phyloP scores from a whole-genome alignment of 371 early-diverging fungal species.

The Mortierella sp. region DNA sequence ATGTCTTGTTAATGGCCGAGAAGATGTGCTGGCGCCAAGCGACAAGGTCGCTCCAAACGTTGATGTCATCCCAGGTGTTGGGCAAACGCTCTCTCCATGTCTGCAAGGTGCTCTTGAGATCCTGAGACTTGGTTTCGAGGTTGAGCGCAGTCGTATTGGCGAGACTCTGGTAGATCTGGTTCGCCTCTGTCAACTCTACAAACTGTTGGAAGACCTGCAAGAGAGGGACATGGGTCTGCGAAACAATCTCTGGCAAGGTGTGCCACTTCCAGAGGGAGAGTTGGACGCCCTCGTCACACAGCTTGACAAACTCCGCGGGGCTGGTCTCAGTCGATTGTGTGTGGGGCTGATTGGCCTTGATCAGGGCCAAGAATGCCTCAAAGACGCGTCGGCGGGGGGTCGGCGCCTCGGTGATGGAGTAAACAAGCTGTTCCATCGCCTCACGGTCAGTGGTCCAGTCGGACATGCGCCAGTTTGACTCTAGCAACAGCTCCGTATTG shows the following conservation, averaged over 20 bases:
- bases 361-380: constrained; percentile 87
- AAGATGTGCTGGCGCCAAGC: constrained; percentile 99
- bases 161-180: constrained; percentile 88
- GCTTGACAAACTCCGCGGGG: constrained; percentile 79
- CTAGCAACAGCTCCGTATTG: constrained; percentile 86
- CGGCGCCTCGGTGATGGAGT: constrained; percentile 69
- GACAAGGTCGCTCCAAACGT: constrained; percentile 97
- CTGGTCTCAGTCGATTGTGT: constrained; percentile 62
- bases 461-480: constrained; percentile 93
- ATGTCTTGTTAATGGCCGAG: constrained; percentile 95
- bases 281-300: constrained; percentile 93
- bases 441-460: constrained; percentile 93
- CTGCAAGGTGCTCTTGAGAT: constrained; percentile 90
- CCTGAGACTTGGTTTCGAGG: constrained; percentile 86
- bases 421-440: constrained; percentile 72
- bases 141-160: constrained; percentile 82
- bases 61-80: constrained; percentile 97
- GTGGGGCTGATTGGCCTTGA: constrained; percentile 77
- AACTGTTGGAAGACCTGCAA: constrained; percentile 96
- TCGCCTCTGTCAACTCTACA: constrained; percentile 95
- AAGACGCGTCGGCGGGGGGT: constrained; percentile 87
- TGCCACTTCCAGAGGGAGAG: constrained; percentile 89
- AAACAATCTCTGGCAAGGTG: constrained; percentile 85
- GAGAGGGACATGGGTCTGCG: constrained; percentile 88
- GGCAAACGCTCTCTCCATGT: constrained; percentile 99